Evolutionary conservation across 768 basidiomycete species (phyloP).

Genomic region (Saitozyma sp.): DNA sequence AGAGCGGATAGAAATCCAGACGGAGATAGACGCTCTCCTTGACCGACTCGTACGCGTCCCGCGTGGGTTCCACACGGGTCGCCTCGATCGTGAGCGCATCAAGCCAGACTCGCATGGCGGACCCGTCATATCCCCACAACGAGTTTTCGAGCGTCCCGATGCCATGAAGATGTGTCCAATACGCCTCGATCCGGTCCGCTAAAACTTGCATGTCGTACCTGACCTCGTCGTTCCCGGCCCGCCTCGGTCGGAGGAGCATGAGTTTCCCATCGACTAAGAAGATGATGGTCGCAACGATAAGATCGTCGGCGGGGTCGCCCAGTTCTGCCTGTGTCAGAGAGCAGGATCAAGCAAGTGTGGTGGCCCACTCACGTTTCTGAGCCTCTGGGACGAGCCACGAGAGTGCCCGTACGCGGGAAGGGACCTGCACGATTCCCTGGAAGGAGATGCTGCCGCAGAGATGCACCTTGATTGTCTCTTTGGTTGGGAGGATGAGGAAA

Average conservation of each 20-base stretch:
- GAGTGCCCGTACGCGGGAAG: constrained; percentile 78
- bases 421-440: constrained; percentile 79
- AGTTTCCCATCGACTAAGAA: constrained; percentile 93
- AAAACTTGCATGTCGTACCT: constrained; percentile 93
- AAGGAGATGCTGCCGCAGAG: constrained; percentile 95
- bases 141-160: constrained; percentile 94
- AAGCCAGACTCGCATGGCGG: constrained; percentile 86
- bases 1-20: constrained; percentile 92
- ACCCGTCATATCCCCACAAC: constrained; percentile 93
- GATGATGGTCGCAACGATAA: constrained; percentile 88
- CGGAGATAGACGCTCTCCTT: constrained; percentile 92
- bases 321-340: constrained; percentile 62
- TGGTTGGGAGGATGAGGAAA: constrained; percentile 76
- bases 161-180: constrained; percentile 95
- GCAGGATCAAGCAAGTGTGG: not conserved
- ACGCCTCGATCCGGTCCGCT: constrained; percentile 95
- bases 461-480: constrained; percentile 78
- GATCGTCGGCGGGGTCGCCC: constrained; percentile 89
- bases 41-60: constrained; percentile 60
- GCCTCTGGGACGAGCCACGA: constrained; percentile 96
- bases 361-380: constrained; percentile 74
- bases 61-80: constrained; percentile 55
- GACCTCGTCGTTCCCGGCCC: constrained; percentile 76
- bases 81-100: constrained; percentile 89
- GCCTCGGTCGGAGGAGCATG: constrained; percentile 82